These are phyloP conservation scores for Scenedesmus sp. DNA, from an alignment of 163 green algal genomes.

Conservation along the genomic window DNA sequence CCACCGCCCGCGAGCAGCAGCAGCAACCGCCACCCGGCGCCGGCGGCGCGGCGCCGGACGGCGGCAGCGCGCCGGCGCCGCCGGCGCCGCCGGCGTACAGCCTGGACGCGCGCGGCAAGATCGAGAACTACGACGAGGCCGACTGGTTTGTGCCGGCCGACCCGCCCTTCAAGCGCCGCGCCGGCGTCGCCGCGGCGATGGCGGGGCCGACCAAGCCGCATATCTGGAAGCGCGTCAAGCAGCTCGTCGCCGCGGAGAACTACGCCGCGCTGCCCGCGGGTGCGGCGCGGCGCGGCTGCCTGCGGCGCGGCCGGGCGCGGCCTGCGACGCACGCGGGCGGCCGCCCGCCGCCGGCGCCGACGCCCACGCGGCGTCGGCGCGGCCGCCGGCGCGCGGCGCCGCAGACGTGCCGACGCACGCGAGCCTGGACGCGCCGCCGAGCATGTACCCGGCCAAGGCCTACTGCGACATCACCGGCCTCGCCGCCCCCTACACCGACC, in stretches of 20 bases:
- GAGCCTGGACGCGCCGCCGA: constrained; percentile 66
- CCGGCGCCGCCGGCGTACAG: not conserved
- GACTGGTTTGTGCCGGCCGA: constrained; percentile 48
- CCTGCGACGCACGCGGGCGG: too few species aligned
- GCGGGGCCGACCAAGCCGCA: constrained; percentile 29
- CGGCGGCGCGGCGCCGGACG: too few species aligned
- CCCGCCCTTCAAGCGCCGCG: constrained; percentile 44
- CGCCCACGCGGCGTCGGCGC: too few species aligned
- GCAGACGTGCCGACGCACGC: constrained; percentile 48
- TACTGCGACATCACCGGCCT: constrained; percentile 74
- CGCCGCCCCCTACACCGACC: constrained; percentile 62
- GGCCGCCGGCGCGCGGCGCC: too few species aligned
- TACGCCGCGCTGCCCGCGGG: constrained; percentile 32
- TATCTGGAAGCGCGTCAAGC: constrained; percentile 47
- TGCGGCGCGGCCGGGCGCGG: too few species aligned
- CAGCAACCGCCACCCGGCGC: too few species aligned
- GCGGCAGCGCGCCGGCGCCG: too few species aligned
- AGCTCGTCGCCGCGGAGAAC: constrained; percentile 43
- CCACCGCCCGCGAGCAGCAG: too few species aligned
- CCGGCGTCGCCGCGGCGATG: constrained; percentile 7
- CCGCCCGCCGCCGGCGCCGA: too few species aligned
- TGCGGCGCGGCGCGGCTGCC: too few species aligned
- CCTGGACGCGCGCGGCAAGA: constrained; percentile 29
- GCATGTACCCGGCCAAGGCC: constrained; percentile 67
- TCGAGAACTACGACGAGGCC: constrained; percentile 22